Evolutionary conservation across 139 green algal species (phyloP).

Genomic region (Chlamydomonas sp.): DNA sequence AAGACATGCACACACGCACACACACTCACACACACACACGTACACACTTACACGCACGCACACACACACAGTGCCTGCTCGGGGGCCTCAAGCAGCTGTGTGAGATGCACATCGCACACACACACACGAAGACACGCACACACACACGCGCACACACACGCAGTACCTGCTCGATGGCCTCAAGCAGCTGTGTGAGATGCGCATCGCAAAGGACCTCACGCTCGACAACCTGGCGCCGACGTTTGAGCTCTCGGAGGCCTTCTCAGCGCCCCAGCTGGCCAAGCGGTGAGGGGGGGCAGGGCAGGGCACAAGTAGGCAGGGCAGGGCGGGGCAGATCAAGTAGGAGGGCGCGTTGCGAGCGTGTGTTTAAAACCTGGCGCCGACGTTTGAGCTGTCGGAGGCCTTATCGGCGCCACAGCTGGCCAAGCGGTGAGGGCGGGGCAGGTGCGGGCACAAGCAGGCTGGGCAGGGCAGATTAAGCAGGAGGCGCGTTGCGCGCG

Average conservation of each 20-base stretch:
- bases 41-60: slow-evolving; percentile 19
- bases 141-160: slow-evolving; percentile 54
- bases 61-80: slow-evolving; percentile 96
- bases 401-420: slow-evolving; percentile 75
- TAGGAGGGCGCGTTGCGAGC: too few relatives aligned
- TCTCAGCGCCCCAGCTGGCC: slow-evolving; percentile 67
- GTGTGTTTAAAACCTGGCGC: slow-evolving; percentile 74
- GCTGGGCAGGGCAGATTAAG: too few relatives aligned
- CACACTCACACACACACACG: not conserved
- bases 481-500: too few relatives aligned
- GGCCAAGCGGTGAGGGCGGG: slow-evolving; percentile 61
- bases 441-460: too few relatives aligned
- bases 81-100: slow-evolving; percentile 90
- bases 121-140: not conserved
- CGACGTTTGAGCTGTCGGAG: slow-evolving; percentile 76
- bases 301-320: too few relatives aligned
- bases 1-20: too few relatives aligned
- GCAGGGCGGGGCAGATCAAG: too few relatives aligned
- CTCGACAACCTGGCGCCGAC: slow-evolving; percentile 69
- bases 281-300: too few relatives aligned
- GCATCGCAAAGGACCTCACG: slow-evolving; percentile 39
- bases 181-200: slow-evolving; percentile 48
- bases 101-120: slow-evolving; percentile 64
- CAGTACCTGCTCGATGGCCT: slow-evolving; percentile 95
- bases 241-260: slow-evolving; percentile 80